These are phyloP conservation scores for Termitomyces sp. DNA, from an alignment of 768 basidiomycete species.

Conservation along the genomic window DNA sequence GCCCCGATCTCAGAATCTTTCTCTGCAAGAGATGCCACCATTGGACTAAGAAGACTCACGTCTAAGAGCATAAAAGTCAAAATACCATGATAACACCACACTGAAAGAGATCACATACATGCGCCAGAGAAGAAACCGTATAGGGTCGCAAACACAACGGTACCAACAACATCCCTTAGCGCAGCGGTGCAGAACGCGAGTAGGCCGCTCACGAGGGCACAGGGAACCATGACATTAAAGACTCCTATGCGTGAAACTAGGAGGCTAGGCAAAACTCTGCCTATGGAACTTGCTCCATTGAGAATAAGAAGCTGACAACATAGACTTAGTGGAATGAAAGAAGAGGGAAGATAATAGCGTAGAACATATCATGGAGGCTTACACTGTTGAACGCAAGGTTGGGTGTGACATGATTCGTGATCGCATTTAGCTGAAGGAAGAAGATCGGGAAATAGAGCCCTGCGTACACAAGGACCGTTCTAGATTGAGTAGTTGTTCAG, in stretches of 20 bases:
- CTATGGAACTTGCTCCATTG: constrained; percentile 39
- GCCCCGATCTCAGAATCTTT: constrained; percentile 49
- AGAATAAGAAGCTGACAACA: constrained; percentile 39
- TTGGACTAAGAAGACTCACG: constrained; percentile 36
- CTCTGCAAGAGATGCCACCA: constrained; percentile 36
- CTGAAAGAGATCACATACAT: constrained; percentile 20
- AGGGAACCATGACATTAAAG: constrained; percentile 25
- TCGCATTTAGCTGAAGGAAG: constrained; percentile 50
- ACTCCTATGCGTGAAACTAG: constrained; percentile 22
- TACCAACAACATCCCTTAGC: constrained; percentile 18
- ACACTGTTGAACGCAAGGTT: constrained; percentile 56
- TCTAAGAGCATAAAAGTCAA: constrained; percentile 15
- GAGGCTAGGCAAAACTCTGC: constrained; percentile 29
- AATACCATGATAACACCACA: background rate
- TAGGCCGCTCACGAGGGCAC: constrained; percentile 18
- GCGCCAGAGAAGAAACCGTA: constrained; percentile 38
- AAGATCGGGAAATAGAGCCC: constrained; percentile 48
- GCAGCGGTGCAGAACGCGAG: constrained; percentile 32
- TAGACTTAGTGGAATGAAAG: constrained; percentile 6
- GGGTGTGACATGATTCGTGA: constrained; percentile 37
- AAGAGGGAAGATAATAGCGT: background rate
- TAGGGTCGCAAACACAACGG: constrained; percentile 26
- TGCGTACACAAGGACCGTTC: constrained; percentile 26
- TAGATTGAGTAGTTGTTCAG: constrained; percentile 9
- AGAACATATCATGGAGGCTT: constrained; percentile 1